Evolutionary conservation across 2,329 filamentous ascomycete species (phyloP), one percentile per base, ranked within the genome.

Genomic region (Pseudogymnoascus sp.): DNA sequence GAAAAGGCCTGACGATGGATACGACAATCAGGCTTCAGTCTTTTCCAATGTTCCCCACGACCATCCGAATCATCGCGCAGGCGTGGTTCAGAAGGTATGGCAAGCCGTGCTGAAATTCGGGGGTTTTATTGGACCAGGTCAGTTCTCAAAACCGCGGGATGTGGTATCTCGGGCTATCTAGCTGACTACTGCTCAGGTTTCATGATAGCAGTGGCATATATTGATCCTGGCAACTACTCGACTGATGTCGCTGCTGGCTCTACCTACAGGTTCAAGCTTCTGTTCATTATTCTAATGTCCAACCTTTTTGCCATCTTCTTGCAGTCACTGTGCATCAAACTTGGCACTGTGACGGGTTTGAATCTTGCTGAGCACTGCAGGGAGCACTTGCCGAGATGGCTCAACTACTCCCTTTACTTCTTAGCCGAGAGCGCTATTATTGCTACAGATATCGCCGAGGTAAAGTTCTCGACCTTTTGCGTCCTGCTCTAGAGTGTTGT

Each of bases 281-380:
- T 84, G 3, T 83, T 83, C 73, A 76, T 83, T 65, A 76, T 84
- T 59, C 71, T 84, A 37, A 76, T 83, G 70, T 82, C 80, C 36
- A 84, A 84, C 68, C 71, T 84, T 61, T 81, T 84, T 69, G 81
- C 81, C 60, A 82, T 84, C 60, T 82, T 70, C n/a, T n/a, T n/a
- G n/a, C n/a, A n/a, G n/a, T n/a, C n/a, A n/a, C n/a, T n/a, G n/a
- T n/a, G n/a, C n/a, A 79, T n/a, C n/a, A n/a, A n/a, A 61, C 68
- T 81, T 21, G 78, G 79, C 15, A 78, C 76, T 44, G 80, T 83
- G 60, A 82, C 80, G 17, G 81, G 81, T 5, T 68, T 82, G 60
- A 80, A 82, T 64, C 69, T 83, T 24, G 80, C 81, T 2, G 78
- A 82, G 65, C 80, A 83, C 80, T 67, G 75, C 65, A 63, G 79